These are phyloP conservation scores for Cryptococcus sp. DNA, from an alignment of 1,284 basidiomycete genomes.

Conservation along the genomic window DNA sequence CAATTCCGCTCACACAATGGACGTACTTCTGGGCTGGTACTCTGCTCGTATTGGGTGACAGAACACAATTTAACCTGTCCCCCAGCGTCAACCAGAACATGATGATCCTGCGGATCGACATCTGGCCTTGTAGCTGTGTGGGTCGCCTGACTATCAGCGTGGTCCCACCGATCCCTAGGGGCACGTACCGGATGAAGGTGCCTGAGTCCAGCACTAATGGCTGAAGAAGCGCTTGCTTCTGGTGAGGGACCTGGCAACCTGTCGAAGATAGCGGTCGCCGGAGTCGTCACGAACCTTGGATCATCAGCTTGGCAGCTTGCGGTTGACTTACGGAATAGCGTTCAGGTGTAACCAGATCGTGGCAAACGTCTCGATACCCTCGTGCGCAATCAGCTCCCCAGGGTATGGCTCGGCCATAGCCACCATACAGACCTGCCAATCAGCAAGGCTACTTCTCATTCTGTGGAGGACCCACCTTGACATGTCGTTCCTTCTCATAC, in stretches of 20 bases:
- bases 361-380: slow-evolving; percentile 25
- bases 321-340: slow-evolving; percentile 33
- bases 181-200: slow-evolving; percentile 34
- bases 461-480: slow-evolving; percentile 32
- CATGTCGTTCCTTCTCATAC: slow-evolving; percentile 21
- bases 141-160: slow-evolving; percentile 22
- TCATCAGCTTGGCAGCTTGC: slow-evolving; percentile 4
- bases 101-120: slow-evolving; percentile 23
- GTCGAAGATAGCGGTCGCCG: slow-evolving; percentile 36
- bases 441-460: too few species aligned
- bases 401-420: slow-evolving; percentile 36
- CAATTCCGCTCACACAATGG: not conserved
- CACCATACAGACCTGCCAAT: slow-evolving; percentile 24
- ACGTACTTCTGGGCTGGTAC: slow-evolving; percentile 32
- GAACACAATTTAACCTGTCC: slow-evolving; percentile 33
- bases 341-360: slow-evolving; percentile 38
- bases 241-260: slow-evolving; percentile 34
- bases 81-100: slow-evolving; percentile 39
- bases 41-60: slow-evolving; percentile 36
- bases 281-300: slow-evolving; percentile 33
- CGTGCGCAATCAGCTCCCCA: slow-evolving; percentile 17
- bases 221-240: slow-evolving; percentile 35
- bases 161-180: not conserved
- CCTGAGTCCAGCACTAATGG: slow-evolving; percentile 33
- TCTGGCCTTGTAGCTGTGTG: slow-evolving; percentile 35